Evolutionary conservation across 306 rosid genomes (phyloP).

Genomic region (Prunus mongolica): DNA sequence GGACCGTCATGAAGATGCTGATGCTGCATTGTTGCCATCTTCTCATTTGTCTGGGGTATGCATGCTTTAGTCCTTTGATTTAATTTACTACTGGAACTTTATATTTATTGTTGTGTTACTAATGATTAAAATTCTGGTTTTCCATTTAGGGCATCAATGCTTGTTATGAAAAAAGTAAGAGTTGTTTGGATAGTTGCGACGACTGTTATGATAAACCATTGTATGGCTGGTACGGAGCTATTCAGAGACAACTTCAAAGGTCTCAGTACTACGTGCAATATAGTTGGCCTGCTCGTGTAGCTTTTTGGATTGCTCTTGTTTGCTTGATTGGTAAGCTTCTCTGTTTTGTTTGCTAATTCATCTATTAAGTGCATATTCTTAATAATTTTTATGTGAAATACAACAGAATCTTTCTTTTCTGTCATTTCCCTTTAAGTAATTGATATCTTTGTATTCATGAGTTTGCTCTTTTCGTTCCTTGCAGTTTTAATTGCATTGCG

Average conservation of each 20-base stretch:
- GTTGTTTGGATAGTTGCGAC: constrained; percentile 58
- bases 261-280: constrained; percentile 87
- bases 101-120: neutral
- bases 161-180: constrained; percentile 62
- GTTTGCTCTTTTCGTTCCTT: constrained; percentile 14
- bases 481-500: constrained; percentile 69
- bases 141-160: constrained; percentile 40
- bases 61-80: constrained; percentile 1
- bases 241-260: constrained; percentile 84
- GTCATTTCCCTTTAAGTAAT: neutral
- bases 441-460: neutral
- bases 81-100: neutral
- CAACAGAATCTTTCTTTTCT: neutral
- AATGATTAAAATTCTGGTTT: constrained; percentile 7
- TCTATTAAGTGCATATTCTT: neutral
- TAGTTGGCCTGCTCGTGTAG: constrained; percentile 60
- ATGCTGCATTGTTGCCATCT: constrained; percentile 39
- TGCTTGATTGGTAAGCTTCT: constrained; percentile 70
- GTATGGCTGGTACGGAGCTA: constrained; percentile 86
- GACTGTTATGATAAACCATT: constrained; percentile 74
- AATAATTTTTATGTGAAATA: neutral
- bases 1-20: constrained; percentile 46
- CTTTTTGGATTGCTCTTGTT: constrained; percentile 54
- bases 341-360: neutral
- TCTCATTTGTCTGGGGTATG: constrained; percentile 60